Conservation (phyloP, 2,329 filamentous ascomycete species). For the Monilinia polystroma region DNA sequence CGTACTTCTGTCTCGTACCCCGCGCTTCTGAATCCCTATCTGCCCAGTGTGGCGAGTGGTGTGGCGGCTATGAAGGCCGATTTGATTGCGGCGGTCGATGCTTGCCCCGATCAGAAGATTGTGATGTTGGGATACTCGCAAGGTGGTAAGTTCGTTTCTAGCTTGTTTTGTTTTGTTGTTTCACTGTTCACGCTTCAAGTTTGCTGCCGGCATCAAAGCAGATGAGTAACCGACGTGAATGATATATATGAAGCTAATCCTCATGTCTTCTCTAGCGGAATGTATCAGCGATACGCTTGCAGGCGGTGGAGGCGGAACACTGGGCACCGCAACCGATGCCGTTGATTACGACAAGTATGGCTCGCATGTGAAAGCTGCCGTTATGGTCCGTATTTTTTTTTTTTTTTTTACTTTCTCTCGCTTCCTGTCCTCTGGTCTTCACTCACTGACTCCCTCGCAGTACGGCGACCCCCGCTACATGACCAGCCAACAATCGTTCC, state of each 20-base stretch:
- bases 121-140: slow-evolving; percentile 11
- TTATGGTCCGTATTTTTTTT: slow-evolving; percentile 1
- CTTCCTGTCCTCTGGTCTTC: neutral
- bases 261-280: neutral
- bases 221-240: too few relatives aligned
- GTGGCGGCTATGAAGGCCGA: slow-evolving; percentile 12
- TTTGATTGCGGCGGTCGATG: slow-evolving; percentile 6
- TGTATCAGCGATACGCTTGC: slow-evolving; percentile 6
- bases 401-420: neutral
- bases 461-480: slow-evolving; percentile 13
- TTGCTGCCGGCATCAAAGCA: too few relatives aligned
- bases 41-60: slow-evolving; percentile 11
- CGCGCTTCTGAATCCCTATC: neutral
- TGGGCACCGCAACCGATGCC: neutral
- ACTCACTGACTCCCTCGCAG: neutral
- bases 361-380: neutral
- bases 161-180: neutral
- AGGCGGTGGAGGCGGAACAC: neutral
- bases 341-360: neutral
- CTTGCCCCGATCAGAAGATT: slow-evolving; percentile 10
- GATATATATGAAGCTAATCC: neutral
- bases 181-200: neutral
- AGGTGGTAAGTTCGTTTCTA: neutral
- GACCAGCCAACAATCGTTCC: neutral
- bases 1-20: neutral